Conservation (phyloP, 495 filamentous ascomycete genomes). For the Penicillium crystallinum region DNA sequence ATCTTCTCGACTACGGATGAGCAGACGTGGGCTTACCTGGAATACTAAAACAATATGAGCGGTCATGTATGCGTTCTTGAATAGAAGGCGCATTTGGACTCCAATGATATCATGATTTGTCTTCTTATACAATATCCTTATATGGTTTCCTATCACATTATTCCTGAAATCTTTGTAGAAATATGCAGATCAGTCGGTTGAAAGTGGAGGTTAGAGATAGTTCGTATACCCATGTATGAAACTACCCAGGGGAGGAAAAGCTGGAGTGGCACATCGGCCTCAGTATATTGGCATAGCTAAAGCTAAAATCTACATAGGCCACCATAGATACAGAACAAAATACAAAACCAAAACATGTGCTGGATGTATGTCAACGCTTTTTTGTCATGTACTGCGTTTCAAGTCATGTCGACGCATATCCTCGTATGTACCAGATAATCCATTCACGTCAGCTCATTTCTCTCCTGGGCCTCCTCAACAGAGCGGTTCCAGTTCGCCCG, state of each 20-base stretch:
- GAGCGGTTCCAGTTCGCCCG: constrained; percentile 66
- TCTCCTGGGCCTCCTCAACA: constrained; percentile 63
- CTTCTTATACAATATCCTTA: constrained; percentile 3
- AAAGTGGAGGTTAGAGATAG: too few species aligned
- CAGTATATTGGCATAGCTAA: neutral
- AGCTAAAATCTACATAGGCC: neutral
- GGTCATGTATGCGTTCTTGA: neutral
- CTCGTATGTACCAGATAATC: neutral
- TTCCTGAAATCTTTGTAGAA: neutral
- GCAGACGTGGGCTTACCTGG: constrained; percentile 66
- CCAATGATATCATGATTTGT: constrained; percentile 31
- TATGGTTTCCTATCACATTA: neutral
- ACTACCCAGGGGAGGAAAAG: too few species aligned
- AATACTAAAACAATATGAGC: constrained; percentile 38
- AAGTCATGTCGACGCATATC: neutral
- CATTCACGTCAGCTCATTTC: constrained; percentile 57
- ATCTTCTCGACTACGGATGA: constrained; percentile 94
- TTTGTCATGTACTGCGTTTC: neutral
- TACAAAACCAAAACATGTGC: neutral
- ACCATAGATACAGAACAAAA: neutral
- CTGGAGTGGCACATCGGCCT: too few species aligned
- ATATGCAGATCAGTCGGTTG: neutral
- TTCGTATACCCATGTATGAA: too few species aligned
- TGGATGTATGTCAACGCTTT: neutral
- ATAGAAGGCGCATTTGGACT: constrained; percentile 7